Evolutionary conservation across 352 stramenopile species (phyloP).

Genomic region (Blastocystis hominis): DNA sequence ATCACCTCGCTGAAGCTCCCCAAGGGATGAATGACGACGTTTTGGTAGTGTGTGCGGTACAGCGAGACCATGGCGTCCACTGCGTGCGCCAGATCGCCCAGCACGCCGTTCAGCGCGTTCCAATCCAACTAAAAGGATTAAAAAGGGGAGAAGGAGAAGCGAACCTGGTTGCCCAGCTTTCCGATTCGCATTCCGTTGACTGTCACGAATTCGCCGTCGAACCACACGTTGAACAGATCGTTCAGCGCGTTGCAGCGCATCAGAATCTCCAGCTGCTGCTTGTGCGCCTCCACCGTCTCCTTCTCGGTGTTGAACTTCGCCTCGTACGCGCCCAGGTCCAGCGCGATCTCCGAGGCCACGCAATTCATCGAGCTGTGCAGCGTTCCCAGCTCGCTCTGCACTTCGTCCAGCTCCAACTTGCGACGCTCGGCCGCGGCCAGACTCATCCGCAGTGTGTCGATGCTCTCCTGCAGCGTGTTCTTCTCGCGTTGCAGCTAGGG

Average conservation of each 20-base stretch:
- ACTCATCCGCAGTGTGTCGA: background rate
- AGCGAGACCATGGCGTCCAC: background rate
- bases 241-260: slow-evolving; percentile 44
- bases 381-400: background rate
- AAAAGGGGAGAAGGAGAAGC: background rate
- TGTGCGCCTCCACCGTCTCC: background rate
- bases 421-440: background rate
- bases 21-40: background rate
- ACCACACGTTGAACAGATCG: slow-evolving; percentile 33
- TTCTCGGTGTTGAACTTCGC: background rate
- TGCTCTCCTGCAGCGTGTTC: background rate
- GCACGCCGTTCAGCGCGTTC: background rate
- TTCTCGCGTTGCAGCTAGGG: background rate
- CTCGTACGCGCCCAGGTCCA: background rate
- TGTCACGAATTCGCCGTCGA: background rate
- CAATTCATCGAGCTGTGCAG: slow-evolving; percentile 7
- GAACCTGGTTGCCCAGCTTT: background rate
- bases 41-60: background rate
- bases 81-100: background rate
- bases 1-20: slow-evolving; percentile 19
- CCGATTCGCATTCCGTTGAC: slow-evolving; percentile 3
- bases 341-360: background rate
- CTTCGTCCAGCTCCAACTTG: slow-evolving; percentile 38
- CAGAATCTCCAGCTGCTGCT: background rate
- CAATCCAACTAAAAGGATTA: background rate